phyloP scores from a whole-genome alignment of 768 basidiomycete species.

The Gymnopilus junonius region DNA sequence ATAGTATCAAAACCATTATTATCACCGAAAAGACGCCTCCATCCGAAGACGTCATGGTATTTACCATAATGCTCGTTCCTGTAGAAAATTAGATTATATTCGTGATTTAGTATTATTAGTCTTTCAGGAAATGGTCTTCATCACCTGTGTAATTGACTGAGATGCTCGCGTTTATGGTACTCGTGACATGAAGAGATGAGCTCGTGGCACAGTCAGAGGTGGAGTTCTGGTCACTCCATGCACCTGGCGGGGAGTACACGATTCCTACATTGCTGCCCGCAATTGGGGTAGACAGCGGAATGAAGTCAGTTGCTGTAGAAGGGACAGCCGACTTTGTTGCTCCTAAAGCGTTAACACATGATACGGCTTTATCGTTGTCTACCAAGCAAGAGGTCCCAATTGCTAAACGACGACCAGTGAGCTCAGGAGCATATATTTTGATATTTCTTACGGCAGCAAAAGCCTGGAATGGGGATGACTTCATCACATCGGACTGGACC shows the following conservation, averaged over 20 bases:
- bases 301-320: slow-evolving; percentile 17
- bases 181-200: slow-evolving; percentile 3
- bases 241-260: neutral
- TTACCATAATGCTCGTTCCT: neutral
- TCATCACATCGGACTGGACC: neutral
- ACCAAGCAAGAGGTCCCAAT: neutral
- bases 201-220: slow-evolving; percentile 1
- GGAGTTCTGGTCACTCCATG: neutral
- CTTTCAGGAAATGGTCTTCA: too few relatives aligned
- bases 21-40: neutral
- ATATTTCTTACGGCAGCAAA: neutral
- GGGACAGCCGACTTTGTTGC: neutral
- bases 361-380: neutral
- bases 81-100: neutral
- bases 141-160: neutral
- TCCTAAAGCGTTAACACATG: neutral
- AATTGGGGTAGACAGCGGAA: slow-evolving; percentile 15
- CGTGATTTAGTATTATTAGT: too few relatives aligned
- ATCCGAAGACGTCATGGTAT: neutral
- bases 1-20: neutral
- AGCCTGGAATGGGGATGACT: neutral
- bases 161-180: neutral
- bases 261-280: neutral
- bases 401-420: neutral
- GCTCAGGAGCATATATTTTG: neutral